These are phyloP conservation scores for Paraphoma sp. DNA, from an alignment of 2,329 filamentous ascomycete genomes.

Conservation along the genomic window DNA sequence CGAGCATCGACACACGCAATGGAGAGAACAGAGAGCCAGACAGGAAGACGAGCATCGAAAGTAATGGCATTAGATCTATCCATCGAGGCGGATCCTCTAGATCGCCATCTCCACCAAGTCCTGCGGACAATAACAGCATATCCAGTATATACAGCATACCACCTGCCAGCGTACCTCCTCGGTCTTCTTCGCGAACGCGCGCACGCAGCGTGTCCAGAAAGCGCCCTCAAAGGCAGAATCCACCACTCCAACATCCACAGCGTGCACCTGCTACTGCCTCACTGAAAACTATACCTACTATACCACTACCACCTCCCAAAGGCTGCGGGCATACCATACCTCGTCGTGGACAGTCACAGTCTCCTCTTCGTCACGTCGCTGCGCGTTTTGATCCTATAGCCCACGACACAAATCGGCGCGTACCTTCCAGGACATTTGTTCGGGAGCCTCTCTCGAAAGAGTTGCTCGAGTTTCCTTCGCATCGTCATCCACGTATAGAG, in stretches of 20 bases:
- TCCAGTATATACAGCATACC: constrained; percentile 56
- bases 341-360: constrained; percentile 54
- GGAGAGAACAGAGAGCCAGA: constrained; percentile 38
- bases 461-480: constrained; percentile 57
- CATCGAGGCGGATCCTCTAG: constrained; percentile 32
- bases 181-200: constrained; percentile 52
- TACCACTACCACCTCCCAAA: constrained; percentile 33
- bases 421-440: constrained; percentile 58
- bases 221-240: constrained; percentile 22
- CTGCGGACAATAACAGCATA: constrained; percentile 46
- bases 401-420: constrained; percentile 51
- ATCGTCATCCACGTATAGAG: constrained; percentile 57
- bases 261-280: constrained; percentile 19
- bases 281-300: constrained; percentile 20
- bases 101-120: constrained; percentile 43
- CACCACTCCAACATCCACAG: constrained; percentile 22
- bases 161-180: constrained; percentile 52
- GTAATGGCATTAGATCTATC: constrained; percentile 34
- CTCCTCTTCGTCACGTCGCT: constrained; percentile 56
- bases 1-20: constrained; percentile 36
- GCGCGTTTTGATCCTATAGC: constrained; percentile 51
- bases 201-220: constrained; percentile 31
- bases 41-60: constrained; percentile 35
- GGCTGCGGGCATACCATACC: constrained; percentile 48
- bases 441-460: constrained; percentile 55